Conservation (phyloP, 345 rosid species). For the Corchorus olitorius region DNA sequence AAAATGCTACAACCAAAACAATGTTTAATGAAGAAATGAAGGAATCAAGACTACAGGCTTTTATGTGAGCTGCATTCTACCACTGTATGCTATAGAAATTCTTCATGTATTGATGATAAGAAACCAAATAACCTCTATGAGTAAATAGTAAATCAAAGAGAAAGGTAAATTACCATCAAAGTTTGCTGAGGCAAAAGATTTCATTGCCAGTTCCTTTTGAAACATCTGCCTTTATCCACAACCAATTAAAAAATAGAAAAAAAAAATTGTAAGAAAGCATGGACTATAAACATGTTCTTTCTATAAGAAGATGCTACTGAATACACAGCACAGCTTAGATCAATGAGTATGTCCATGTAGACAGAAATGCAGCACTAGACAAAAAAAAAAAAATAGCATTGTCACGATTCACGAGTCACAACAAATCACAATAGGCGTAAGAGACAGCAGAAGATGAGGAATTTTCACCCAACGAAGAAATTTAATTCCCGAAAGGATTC, state of each 20-base stretch:
- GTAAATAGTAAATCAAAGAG: constrained; percentile 22
- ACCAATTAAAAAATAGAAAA: constrained; percentile 30
- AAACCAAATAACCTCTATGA: constrained; percentile 4
- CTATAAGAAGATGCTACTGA: too few relatives aligned
- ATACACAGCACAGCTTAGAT: not conserved
- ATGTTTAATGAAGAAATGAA: not conserved
- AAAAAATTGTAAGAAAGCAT: constrained; percentile 29
- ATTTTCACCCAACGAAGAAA: not conserved
- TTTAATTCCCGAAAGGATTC: not conserved
- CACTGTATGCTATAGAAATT: constrained; percentile 9
- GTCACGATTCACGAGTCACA: not conserved
- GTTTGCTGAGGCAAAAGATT: constrained; percentile 22
- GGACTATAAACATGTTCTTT: too few relatives aligned
- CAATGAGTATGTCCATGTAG: not conserved
- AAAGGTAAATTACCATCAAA: constrained; percentile 46
- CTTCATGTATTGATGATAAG: not conserved
- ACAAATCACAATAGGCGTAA: not conserved
- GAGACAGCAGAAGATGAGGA: not conserved
- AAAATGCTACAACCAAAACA: not conserved
- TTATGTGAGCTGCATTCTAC: not conserved
- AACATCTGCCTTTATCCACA: constrained; percentile 85
- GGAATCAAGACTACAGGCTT: not conserved
- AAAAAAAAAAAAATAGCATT: not conserved
- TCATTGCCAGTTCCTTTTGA: constrained; percentile 42
- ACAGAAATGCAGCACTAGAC: not conserved